Percentiles rank a stretch among this genome's conserved stretches.
Conservation (phyloP, 345 rosid species). For the Populus simonii region DNA sequence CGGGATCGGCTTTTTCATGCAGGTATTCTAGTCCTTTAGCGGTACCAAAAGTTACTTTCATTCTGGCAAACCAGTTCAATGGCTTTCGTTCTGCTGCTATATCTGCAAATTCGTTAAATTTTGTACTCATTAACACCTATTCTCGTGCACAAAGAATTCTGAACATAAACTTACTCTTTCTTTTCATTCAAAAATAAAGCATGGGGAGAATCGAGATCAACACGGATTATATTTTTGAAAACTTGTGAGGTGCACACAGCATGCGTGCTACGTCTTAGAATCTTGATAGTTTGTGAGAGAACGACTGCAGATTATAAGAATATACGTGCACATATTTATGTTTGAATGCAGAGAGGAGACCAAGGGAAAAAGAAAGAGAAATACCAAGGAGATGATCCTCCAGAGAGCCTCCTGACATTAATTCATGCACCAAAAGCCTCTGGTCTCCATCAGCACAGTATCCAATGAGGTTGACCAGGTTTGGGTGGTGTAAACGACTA, state of each 20-base stretch:
- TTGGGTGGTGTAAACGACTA: slow-evolving; percentile 48
- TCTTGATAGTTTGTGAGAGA: too few species aligned
- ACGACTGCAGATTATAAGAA: too few species aligned
- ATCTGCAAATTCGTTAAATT: slow-evolving; percentile 25
- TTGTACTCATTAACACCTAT: too few species aligned
- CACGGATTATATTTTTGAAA: too few species aligned
- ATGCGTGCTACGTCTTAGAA: too few species aligned
- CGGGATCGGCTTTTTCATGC: slow-evolving; percentile 53
- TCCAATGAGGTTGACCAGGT: slow-evolving; percentile 59
- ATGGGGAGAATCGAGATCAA: too few species aligned
- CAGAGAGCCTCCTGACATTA: slow-evolving; percentile 47
- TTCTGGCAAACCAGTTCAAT: slow-evolving; percentile 56
- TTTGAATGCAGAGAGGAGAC: background rate
- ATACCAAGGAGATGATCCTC: slow-evolving; percentile 57
- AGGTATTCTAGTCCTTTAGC: slow-evolving; percentile 69
- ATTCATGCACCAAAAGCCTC: slow-evolving; percentile 60
- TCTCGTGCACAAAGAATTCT: too few species aligned
- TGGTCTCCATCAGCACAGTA: slow-evolving; percentile 83
- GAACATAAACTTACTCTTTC: too few species aligned
- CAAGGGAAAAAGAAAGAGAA: background rate
- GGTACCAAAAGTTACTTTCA: slow-evolving; percentile 56
- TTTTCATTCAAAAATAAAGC: too few species aligned
- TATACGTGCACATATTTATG: too few species aligned
- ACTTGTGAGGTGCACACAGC: too few species aligned
- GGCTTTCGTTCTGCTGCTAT: slow-evolving; percentile 24